Evolutionary conservation across 345 rosid genomes (phyloP).

Genomic region (Moricandia arvensis): DNA sequence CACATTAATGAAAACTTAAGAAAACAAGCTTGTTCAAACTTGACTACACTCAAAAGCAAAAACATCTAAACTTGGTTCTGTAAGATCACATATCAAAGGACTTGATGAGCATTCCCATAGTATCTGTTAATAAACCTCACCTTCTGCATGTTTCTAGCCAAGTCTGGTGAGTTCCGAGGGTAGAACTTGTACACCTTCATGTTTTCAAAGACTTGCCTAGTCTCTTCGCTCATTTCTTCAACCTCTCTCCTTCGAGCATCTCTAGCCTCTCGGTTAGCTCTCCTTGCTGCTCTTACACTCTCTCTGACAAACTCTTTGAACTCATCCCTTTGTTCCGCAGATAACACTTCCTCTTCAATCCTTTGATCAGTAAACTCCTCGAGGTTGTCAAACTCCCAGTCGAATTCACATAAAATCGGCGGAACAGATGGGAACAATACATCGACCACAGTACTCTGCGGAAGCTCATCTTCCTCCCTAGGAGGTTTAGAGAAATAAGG

Average conservation of each 20-base stretch:
- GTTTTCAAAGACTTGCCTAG: conserved; percentile 52
- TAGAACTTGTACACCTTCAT: conserved; percentile 84
- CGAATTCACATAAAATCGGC: conserved; percentile 83
- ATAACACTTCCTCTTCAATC: conserved; percentile 55
- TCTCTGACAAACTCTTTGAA: conserved; percentile 77
- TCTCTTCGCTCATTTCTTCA: conserved; percentile 82
- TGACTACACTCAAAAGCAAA: too few species aligned
- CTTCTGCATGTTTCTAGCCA: conserved; percentile 15
- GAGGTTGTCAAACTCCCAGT: conserved; percentile 85
- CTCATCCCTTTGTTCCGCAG: conserved; percentile 73
- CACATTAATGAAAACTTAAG: neutral
- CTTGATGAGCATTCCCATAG: neutral
- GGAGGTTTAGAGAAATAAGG: conserved; percentile 92
- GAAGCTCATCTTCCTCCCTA: conserved; percentile 69
- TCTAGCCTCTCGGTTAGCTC: conserved; percentile 80
- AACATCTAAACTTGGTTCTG: neutral
- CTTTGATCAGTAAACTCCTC: conserved; percentile 70
- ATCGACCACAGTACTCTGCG: conserved; percentile 75
- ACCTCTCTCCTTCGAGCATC: conserved; percentile 73
- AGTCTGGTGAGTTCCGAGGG: conserved; percentile 69
- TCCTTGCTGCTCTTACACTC: conserved; percentile 79
- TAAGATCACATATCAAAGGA: neutral
- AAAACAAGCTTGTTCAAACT: too few species aligned
- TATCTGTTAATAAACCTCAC: neutral
- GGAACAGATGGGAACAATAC: conserved; percentile 71